A percentile compares a stretch with the other conserved stretches of the same genome.
These are phyloP conservation scores for Fraxinus nigra DNA, from an alignment of 305 asterid genomes.

Conservation along the genomic window DNA sequence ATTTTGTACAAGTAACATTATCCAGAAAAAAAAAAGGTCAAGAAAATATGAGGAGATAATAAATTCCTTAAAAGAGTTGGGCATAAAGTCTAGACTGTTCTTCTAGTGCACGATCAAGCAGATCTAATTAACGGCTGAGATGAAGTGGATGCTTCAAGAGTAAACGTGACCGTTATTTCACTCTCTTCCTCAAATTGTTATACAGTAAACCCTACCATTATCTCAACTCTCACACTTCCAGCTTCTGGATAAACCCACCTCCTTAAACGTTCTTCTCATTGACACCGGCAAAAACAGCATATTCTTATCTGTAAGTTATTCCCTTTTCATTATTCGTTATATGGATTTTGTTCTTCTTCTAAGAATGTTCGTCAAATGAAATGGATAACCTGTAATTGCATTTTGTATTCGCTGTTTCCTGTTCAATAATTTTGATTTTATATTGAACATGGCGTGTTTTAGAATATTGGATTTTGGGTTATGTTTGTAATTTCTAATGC, in stretches of 20 bases:
- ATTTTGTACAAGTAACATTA: no score
- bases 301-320: background rate
- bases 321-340: background rate
- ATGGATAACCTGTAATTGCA: background rate
- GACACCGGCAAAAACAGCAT: background rate
- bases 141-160: conserved; percentile 37
- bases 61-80: no score
- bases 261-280: background rate
- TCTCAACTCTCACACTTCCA: background rate
- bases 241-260: background rate
- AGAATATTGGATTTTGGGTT: background rate
- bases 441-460: background rate
- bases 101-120: conserved; percentile 23
- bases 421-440: background rate
- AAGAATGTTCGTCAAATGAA: background rate
- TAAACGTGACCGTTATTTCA: background rate
- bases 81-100: background rate
- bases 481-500: background rate
- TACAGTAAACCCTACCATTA: background rate
- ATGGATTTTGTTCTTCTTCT: background rate
- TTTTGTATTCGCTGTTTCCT: background rate
- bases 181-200: background rate
- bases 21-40: no score
- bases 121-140: conserved; percentile 39
- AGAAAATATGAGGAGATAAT: no score